These are phyloP conservation scores for Colletotrichum lindemuthianum DNA, from an alignment of 2,329 filamentous ascomycete genomes.

Conservation along the genomic window DNA sequence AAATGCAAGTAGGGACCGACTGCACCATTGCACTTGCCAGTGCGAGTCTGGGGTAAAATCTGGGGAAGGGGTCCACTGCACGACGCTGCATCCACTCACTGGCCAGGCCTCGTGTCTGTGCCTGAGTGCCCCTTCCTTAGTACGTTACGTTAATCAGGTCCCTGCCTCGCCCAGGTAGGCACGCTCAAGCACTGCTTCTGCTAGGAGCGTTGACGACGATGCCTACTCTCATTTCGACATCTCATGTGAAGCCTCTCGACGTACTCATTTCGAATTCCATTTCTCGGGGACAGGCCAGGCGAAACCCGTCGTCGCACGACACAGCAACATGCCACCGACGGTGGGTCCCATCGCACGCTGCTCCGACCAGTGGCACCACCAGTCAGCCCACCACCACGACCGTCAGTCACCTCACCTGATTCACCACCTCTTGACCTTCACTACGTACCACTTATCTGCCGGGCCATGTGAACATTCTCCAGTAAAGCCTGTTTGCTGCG, in stretches of 20 bases:
- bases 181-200: no score
- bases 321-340: no score
- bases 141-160: no score
- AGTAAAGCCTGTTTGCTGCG: constrained; percentile 9
- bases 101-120: background rate
- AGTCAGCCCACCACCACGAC: constrained; percentile 23
- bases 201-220: no score
- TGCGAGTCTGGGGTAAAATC: constrained; percentile 33
- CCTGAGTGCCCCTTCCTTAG: background rate
- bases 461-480: constrained; percentile 12
- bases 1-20: background rate
- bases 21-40: no score
- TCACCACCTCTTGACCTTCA: background rate
- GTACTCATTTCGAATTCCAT: no score
- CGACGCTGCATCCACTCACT: background rate
- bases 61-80: constrained; percentile 27
- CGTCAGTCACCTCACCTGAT: constrained; percentile 27
- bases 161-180: no score
- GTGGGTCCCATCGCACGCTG: no score
- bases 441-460: constrained; percentile 17
- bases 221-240: background rate
- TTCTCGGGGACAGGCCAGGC: no score
- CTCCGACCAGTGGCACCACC: constrained; percentile 22
- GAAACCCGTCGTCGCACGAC: no score
- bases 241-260: background rate